A percentile compares a stretch with the other conserved stretches of the same genome.
Evolutionary conservation across 495 filamentous ascomycete genomes (phyloP).

Genomic region (Mytilinidion resinicola): DNA sequence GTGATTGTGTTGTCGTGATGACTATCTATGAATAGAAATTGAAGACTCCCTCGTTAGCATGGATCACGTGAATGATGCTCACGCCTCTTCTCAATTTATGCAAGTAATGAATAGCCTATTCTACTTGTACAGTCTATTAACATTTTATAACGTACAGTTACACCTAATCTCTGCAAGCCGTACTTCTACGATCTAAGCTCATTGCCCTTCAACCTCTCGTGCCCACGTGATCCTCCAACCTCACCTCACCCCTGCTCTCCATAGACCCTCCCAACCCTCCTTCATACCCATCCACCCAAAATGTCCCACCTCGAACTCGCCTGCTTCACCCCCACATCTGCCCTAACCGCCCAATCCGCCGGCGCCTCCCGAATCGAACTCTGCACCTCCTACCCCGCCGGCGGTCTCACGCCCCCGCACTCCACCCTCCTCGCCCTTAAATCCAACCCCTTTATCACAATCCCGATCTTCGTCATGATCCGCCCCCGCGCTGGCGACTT

Average conservation of each 20-base stretch:
- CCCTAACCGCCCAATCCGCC: conserved; percentile 36
- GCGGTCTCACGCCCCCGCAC: conserved; percentile 28
- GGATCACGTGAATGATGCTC: no score
- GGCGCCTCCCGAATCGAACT: conserved; percentile 49
- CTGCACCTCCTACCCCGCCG: conserved; percentile 30
- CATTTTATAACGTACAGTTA: no score
- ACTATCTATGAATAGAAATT: no score
- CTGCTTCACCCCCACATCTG: conserved; percentile 44
- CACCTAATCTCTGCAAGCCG: no score
- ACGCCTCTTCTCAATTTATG: no score
- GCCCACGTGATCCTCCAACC: neutral
- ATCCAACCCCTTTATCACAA: conserved; percentile 18
- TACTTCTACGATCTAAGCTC: no score
- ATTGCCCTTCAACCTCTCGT: neutral
- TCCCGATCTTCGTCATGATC: conserved; percentile 49
- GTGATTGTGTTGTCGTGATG: no score
- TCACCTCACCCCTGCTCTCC: no score
- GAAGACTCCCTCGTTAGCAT: no score
- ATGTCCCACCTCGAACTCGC: conserved; percentile 41
- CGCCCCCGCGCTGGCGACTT: conserved; percentile 42
- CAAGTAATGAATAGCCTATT: no score
- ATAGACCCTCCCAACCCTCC: neutral
- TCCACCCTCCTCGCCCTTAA: conserved; percentile 14
- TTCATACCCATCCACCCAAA: conserved; percentile 7
- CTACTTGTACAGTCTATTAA: no score